phyloP scores from a whole-genome alignment of 1,284 basidiomycete species.

The Naganishia sp. region DNA sequence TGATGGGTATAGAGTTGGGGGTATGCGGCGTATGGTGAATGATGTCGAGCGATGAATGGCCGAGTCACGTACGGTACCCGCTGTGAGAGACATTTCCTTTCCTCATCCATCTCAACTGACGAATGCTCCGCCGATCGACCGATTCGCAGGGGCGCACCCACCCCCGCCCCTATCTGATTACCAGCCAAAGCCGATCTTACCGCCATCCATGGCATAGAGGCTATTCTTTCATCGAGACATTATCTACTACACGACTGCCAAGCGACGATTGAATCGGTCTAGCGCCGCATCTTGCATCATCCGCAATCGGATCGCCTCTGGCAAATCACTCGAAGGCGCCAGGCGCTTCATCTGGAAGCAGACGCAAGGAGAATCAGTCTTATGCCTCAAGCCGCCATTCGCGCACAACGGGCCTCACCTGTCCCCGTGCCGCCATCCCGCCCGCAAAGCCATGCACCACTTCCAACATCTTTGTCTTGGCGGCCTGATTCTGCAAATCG shows the following conservation, averaged over 20 bases:
- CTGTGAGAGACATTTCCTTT: too few relatives aligned
- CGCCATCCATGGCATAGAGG: background rate
- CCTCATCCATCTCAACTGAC: too few relatives aligned
- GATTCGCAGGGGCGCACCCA: conserved; percentile 1
- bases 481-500: conserved; percentile 11
- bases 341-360: conserved; percentile 40
- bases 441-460: conserved; percentile 42
- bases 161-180: background rate
- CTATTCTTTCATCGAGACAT: background rate
- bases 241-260: conserved; percentile 22
- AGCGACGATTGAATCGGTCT: conserved; percentile 39
- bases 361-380: conserved; percentile 6
- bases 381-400: background rate
- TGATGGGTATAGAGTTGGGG: background rate
- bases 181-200: too few relatives aligned
- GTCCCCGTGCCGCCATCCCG: conserved; percentile 39
- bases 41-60: too few relatives aligned
- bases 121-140: too few relatives aligned
- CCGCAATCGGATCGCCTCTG: conserved; percentile 49
- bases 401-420: conserved; percentile 30
- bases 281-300: conserved; percentile 46
- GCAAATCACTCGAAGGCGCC: conserved; percentile 41
- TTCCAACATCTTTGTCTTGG: conserved; percentile 42
- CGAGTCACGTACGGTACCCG: too few relatives aligned
- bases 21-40: background rate